Percentiles rank a stretch among this genome's conserved stretches.
phyloP scores from a whole-genome alignment of 345 rosid genomes.

The Salix viminalis region DNA sequence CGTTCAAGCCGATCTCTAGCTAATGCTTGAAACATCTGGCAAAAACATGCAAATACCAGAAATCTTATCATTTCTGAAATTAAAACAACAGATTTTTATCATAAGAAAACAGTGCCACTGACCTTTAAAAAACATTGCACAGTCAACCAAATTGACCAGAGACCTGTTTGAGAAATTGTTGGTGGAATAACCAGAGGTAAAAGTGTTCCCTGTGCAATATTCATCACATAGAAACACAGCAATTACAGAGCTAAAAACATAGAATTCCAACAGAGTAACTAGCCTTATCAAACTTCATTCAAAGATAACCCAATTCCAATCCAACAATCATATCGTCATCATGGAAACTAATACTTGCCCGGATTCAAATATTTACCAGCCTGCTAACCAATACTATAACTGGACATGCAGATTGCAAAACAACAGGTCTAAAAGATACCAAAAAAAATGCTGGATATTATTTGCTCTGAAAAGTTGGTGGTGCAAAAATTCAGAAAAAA shows the following conservation, averaged over 20 bases:
- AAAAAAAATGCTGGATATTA: background rate
- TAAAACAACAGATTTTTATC: conserved; percentile 11
- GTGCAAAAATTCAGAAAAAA: background rate
- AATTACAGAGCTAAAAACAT: conserved; percentile 1
- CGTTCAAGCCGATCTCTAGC: conserved; percentile 96
- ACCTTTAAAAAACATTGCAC: conserved; percentile 88
- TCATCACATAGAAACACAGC: conserved; percentile 3
- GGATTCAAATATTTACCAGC: background rate
- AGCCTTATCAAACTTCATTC: background rate
- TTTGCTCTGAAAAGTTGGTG: background rate
- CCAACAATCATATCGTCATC: background rate
- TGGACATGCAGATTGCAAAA: background rate
- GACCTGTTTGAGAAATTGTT: conserved; percentile 68
- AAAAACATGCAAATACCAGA: conserved; percentile 5
- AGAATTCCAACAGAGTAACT: background rate
- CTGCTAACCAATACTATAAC: background rate
- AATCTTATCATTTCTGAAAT: conserved; percentile 11
- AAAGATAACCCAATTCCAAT: background rate
- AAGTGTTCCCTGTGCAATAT: conserved; percentile 71
- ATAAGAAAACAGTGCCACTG: conserved; percentile 8
- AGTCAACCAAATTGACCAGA: conserved; percentile 88
- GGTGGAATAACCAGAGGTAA: conserved; percentile 85
- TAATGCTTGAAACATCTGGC: conserved; percentile 97
- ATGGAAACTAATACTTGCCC: background rate
- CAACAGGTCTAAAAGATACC: background rate